Evolutionary conservation across 768 basidiomycete genomes (phyloP).

Genomic region (Daedaleopsis sinensis): DNA sequence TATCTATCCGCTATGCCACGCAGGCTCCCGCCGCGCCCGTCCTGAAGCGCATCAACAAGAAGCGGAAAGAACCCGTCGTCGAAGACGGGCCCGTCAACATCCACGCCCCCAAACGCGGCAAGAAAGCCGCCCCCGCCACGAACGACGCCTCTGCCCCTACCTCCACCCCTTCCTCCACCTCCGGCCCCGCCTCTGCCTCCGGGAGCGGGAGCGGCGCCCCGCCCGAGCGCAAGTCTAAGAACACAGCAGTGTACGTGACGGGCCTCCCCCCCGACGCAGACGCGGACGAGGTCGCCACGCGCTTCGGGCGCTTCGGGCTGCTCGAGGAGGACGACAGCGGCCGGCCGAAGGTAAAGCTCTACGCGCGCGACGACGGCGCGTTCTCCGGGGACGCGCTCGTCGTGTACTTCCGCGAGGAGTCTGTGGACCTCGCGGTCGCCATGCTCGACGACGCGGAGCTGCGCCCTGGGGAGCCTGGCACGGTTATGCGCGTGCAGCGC

Average conservation of each 20-base stretch:
- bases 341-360: constrained; percentile 93
- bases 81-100: constrained; percentile 41
- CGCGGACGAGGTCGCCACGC: constrained; percentile 70
- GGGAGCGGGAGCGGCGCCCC: background rate
- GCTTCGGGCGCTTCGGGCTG: constrained; percentile 92
- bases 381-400: constrained; percentile 96
- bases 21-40: constrained; percentile 90
- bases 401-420: constrained; percentile 97
- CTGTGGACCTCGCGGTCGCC: constrained; percentile 81
- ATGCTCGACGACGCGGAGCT: constrained; percentile 93
- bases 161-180: constrained; percentile 22
- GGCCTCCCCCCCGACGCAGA: constrained; percentile 80
- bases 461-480: constrained; percentile 74
- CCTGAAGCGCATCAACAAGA: constrained; percentile 77
- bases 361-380: constrained; percentile 81
- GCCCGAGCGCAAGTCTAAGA: constrained; percentile 75
- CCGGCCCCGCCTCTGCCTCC: constrained; percentile 5
- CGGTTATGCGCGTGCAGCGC: constrained; percentile 72
- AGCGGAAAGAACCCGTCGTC: constrained; percentile 74
- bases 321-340: constrained; percentile 93
- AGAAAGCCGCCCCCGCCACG: constrained; percentile 38
- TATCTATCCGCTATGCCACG: constrained; percentile 23
- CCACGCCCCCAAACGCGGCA: constrained; percentile 70
- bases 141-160: constrained; percentile 25
- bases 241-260: constrained; percentile 91